Evolutionary conservation across 2,329 filamentous ascomycete genomes (phyloP).

Genomic region (Sphaerulina populicola): DNA sequence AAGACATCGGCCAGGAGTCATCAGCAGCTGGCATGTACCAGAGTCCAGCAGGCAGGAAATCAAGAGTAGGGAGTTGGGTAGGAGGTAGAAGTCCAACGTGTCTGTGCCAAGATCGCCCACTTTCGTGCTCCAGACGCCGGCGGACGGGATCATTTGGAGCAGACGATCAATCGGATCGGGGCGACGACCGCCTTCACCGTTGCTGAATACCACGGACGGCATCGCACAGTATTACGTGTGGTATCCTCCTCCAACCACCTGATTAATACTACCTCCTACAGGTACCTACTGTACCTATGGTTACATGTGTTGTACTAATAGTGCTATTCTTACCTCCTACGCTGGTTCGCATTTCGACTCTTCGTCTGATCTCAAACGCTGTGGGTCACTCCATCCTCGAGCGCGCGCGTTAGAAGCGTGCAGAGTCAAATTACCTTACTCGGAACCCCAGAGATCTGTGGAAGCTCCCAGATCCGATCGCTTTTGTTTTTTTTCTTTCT

Average conservation of each 20-base stretch:
- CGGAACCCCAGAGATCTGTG: not conserved
- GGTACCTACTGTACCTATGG: too few relatives aligned
- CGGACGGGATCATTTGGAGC: not conserved
- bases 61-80: too few relatives aligned
- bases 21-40: too few relatives aligned
- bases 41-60: too few relatives aligned
- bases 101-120: not conserved
- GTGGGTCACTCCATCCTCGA: not conserved
- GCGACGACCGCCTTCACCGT: not conserved
- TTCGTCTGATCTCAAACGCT: not conserved
- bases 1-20: too few relatives aligned
- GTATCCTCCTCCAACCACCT: too few relatives aligned
- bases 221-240: not conserved
- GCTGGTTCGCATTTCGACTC: not conserved
- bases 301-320: too few relatives aligned
- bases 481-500: too few relatives aligned
- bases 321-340: too few relatives aligned
- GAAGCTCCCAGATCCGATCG: not conserved
- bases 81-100: too few relatives aligned
- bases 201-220: not conserved
- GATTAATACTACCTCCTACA: too few relatives aligned
- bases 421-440: not conserved
- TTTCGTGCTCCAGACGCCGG: not conserved
- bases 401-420: conserved; percentile 1
- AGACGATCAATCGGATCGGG: not conserved